phyloP scores from a whole-genome alignment of 202 grass and related monocot species.

The Cymbopogon flexuosus region DNA sequence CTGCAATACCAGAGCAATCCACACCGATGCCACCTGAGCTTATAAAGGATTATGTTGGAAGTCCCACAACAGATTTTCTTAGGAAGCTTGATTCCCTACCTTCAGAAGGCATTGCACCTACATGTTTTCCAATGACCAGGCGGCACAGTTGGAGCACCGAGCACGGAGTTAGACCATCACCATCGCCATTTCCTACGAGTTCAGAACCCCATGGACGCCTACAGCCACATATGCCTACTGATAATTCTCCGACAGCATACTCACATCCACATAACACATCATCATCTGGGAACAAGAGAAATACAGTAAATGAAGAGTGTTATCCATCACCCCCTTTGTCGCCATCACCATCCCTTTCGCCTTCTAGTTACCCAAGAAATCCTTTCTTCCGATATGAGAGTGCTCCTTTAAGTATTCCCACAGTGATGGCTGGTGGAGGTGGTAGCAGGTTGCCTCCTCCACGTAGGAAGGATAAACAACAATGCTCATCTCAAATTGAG shows the following conservation, averaged over 20 bases:
- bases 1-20: conserved; percentile 35
- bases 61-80: conserved; percentile 66
- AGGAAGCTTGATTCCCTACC: conserved; percentile 61
- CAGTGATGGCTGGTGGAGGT: conserved; percentile 18
- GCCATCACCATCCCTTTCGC: conserved; percentile 39
- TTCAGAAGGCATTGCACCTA: conserved; percentile 39
- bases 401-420: conserved; percentile 45
- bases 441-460: conserved; percentile 36
- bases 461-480: conserved; percentile 38
- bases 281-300: conserved; percentile 37
- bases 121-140: conserved; percentile 39
- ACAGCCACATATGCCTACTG: background rate
- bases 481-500: conserved; percentile 34
- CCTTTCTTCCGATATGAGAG: conserved; percentile 45
- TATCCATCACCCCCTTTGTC: conserved; percentile 33
- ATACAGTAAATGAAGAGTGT: conserved; percentile 40
- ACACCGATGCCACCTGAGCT: conserved; percentile 48
- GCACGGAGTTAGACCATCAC: conserved; percentile 33
- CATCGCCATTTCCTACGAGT: background rate
- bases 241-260: conserved; percentile 28
- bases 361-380: conserved; percentile 39
- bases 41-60: conserved; percentile 83
- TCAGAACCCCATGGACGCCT: conserved; percentile 27
- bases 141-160: conserved; percentile 75
- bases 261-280: conserved; percentile 29